Evolutionary conservation across 306 rosid species (phyloP).

Genomic region (Sicyos edulis): DNA sequence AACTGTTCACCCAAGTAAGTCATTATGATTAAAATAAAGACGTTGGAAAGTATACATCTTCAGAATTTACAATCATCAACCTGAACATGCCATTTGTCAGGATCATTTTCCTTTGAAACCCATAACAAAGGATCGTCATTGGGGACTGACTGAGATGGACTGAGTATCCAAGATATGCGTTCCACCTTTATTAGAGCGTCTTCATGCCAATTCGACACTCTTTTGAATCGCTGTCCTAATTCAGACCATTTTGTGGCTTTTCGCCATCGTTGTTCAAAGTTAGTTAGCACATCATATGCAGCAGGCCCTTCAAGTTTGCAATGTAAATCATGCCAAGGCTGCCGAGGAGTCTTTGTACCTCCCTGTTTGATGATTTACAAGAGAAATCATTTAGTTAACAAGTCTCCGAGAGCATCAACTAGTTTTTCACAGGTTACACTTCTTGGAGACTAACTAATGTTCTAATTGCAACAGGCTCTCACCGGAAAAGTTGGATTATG

Average conservation of each 20-base stretch:
- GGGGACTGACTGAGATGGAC: conserved; percentile 53
- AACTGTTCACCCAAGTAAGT: background rate
- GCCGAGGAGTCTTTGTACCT: conserved; percentile 75
- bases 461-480: conserved; percentile 35
- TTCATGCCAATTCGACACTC: conserved; percentile 74
- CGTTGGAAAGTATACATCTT: background rate
- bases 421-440: background rate
- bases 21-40: background rate
- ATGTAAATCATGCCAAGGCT: conserved; percentile 95
- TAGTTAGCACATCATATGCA: conserved; percentile 84
- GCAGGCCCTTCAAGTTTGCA: conserved; percentile 97
- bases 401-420: background rate
- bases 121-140: conserved; percentile 51
- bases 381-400: conserved; percentile 4
- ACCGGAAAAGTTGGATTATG: conserved; percentile 88
- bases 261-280: conserved; percentile 97
- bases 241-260: conserved; percentile 82
- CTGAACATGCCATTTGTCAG: conserved; percentile 84
- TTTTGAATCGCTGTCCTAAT: conserved; percentile 61
- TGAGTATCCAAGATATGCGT: conserved; percentile 94
- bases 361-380: conserved; percentile 33
- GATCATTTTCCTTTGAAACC: conserved; percentile 69
- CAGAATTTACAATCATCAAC: conserved; percentile 31
- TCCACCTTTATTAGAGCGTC: conserved; percentile 87
- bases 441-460: background rate